Evolutionary conservation across 1,139 yeast genomes (phyloP).

Genomic region (Sugiyamaella novakii): DNA sequence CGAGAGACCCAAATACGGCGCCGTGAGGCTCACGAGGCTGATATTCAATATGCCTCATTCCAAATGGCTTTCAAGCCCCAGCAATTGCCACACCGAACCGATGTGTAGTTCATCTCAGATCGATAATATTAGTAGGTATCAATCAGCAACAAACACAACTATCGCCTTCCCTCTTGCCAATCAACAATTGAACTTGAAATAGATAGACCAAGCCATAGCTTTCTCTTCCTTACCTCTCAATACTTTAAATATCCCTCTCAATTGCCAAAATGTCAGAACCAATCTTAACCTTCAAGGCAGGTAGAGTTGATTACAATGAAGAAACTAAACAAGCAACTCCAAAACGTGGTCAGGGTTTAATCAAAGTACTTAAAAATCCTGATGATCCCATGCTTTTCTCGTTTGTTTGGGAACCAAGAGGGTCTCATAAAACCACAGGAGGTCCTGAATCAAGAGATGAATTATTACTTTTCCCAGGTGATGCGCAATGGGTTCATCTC

Average conservation of each 20-base stretch:
- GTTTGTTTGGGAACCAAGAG: constrained; percentile 64
- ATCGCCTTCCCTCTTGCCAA: no score
- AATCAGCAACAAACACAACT: no score
- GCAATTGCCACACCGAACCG: no score
- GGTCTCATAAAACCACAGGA: constrained; percentile 31
- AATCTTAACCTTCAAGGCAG: constrained; percentile 73
- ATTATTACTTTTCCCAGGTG: constrained; percentile 86
- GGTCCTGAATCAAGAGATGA: constrained; percentile 51
- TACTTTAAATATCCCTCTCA: no score
- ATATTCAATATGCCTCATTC: no score
- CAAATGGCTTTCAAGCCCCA: no score
- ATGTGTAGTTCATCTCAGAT: no score
- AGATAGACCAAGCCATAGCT: no score
- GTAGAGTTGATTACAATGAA: constrained; percentile 74
- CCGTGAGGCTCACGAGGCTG: no score
- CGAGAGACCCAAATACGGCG: no score
- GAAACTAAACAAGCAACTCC: constrained; percentile 74
- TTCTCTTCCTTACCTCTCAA: background rate
- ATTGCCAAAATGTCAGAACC: constrained; percentile 23
- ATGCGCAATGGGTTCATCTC: constrained; percentile 79
- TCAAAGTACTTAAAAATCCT: constrained; percentile 64
- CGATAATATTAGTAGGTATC: no score
- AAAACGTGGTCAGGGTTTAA: constrained; percentile 71
- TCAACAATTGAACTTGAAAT: no score
- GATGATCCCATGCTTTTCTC: constrained; percentile 58